Conservation (phyloP, 2,329 filamentous ascomycete species). For the Ophiostoma ulmi region DNA sequence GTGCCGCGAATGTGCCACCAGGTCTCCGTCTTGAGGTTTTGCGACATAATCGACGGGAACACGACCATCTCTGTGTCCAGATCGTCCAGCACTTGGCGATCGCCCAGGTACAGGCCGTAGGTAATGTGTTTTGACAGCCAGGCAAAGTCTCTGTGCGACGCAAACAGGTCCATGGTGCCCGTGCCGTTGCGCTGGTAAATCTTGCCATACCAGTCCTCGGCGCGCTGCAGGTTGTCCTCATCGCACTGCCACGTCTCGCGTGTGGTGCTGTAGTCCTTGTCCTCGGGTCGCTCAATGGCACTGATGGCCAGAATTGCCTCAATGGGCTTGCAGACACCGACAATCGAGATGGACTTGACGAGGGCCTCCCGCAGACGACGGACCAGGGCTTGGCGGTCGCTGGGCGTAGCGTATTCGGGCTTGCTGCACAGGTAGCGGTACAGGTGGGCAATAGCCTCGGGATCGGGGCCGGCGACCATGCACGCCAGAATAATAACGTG, state of each 20-base stretch:
- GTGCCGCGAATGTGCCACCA: conserved; percentile 52
- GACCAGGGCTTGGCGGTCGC: conserved; percentile 44
- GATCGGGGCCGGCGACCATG: conserved; percentile 48
- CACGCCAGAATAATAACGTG: conserved; percentile 35
- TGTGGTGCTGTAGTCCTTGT: conserved; percentile 51
- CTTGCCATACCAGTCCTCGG: conserved; percentile 50
- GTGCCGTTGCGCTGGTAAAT: conserved; percentile 49
- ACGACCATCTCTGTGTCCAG: conserved; percentile 53
- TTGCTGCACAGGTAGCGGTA: conserved; percentile 50
- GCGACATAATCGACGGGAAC: conserved; percentile 52
- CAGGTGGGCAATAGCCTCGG: conserved; percentile 47
- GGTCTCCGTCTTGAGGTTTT: conserved; percentile 49
- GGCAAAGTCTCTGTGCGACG: conserved; percentile 39
- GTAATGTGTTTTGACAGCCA: conserved; percentile 53
- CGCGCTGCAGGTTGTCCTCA: conserved; percentile 49
- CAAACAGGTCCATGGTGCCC: conserved; percentile 35
- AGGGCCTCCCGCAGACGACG: conserved; percentile 53
- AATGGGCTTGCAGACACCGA: conserved; percentile 59
- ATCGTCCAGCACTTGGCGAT: conserved; percentile 50
- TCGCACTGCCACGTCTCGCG: conserved; percentile 56
- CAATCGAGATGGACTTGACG: conserved; percentile 52
- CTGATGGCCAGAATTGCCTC: conserved; percentile 55
- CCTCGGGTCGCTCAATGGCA: conserved; percentile 47
- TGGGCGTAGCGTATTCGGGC: conserved; percentile 41
- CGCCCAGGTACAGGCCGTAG: conserved; percentile 54